These are phyloP conservation scores for Xylaria sp. DNA, from an alignment of 2,329 filamentous ascomycete genomes.

Conservation along the genomic window DNA sequence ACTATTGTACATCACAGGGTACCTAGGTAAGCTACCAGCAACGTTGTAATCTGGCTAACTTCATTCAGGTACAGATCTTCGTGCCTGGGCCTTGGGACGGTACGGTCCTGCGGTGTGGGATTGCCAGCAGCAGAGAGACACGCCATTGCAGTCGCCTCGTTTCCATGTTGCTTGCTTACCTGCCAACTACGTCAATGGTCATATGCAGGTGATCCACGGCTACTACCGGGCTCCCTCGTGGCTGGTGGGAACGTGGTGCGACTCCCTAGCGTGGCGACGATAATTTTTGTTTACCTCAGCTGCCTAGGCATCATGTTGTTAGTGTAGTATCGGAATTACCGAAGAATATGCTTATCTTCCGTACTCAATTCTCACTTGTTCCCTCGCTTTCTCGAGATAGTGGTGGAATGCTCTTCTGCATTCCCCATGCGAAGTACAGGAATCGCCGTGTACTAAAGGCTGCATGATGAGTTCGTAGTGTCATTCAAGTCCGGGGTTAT, in stretches of 20 bases:
- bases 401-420: neutral
- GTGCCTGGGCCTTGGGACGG: neutral
- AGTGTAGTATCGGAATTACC: neutral
- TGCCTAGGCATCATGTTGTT: neutral
- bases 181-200: constrained; percentile 34
- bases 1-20: constrained; percentile 16
- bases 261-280: constrained; percentile 8
- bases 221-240: constrained; percentile 25
- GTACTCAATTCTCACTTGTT: neutral
- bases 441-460: neutral
- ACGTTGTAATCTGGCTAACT: constrained; percentile 12
- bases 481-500: neutral
- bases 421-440: neutral
- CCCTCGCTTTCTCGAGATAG: no score
- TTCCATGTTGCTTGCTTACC: constrained; percentile 16
- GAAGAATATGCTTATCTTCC: neutral
- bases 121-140: neutral
- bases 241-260: constrained; percentile 27
- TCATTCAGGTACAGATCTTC: constrained; percentile 26
- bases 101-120: neutral
- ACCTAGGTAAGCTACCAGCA: neutral
- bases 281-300: neutral
- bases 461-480: neutral
- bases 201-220: constrained; percentile 26
- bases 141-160: constrained; percentile 16